Percentiles rank a stretch among this genome's conserved stretches.
Evolutionary conservation across 106 monocot genomes (phyloP).

Genomic region (Dioscorea alata): DNA sequence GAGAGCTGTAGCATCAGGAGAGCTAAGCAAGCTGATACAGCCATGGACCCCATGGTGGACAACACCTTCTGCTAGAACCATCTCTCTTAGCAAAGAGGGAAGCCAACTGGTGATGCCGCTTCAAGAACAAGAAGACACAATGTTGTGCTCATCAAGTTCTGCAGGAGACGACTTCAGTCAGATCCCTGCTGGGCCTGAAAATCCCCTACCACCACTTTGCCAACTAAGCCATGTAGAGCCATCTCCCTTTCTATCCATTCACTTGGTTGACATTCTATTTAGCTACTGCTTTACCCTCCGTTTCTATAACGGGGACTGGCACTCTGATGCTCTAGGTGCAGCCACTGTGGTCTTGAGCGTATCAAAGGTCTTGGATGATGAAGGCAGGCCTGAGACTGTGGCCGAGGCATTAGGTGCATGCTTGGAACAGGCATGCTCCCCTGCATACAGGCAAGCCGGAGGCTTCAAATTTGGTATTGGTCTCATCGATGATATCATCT

Average conservation of each 20-base stretch:
- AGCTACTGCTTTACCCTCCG: slow-evolving; percentile 90
- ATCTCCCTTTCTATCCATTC: slow-evolving; percentile 66
- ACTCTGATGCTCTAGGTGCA: slow-evolving; percentile 69
- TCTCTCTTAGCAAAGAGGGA: slow-evolving; percentile 60
- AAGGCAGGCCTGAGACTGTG: slow-evolving; percentile 50
- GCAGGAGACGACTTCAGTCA: slow-evolving; percentile 22
- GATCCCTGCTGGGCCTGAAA: slow-evolving; percentile 70
- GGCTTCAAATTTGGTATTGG: slow-evolving; percentile 62
- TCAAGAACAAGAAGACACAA: not conserved
- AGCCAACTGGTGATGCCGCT: slow-evolving; percentile 61
- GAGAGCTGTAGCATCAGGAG: slow-evolving; percentile 64
- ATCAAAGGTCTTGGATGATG: slow-evolving; percentile 55
- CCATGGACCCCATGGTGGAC: slow-evolving; percentile 98
- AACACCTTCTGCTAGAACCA: slow-evolving; percentile 46
- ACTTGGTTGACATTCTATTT: slow-evolving; percentile 75
- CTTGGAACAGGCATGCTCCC: slow-evolving; percentile 72
- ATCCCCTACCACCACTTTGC: slow-evolving; percentile 50
- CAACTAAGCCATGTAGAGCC: slow-evolving; percentile 42
- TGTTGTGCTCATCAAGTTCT: not conserved
- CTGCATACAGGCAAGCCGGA: slow-evolving; percentile 48
- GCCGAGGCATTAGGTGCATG: slow-evolving; percentile 57
- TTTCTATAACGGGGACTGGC: slow-evolving; percentile 91
- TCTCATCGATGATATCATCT: slow-evolving; percentile 62
- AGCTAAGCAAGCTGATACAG: slow-evolving; percentile 84
- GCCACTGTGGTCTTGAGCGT: slow-evolving; percentile 44